Conservation (phyloP, 352 stramenopile species). For the Phytophthora ramorum region DNA sequence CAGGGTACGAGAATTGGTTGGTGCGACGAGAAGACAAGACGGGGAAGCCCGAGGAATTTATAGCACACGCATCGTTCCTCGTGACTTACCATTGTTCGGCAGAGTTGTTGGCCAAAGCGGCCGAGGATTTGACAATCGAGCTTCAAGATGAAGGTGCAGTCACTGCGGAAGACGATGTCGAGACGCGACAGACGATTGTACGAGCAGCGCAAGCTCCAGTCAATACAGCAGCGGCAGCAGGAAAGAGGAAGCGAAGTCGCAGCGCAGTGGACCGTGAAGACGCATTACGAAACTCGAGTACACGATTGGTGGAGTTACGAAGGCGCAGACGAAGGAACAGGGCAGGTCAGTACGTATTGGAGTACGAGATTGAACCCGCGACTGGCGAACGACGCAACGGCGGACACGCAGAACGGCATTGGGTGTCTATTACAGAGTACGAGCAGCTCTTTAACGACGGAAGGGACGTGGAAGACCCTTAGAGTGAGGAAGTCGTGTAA, state of each 20-base stretch:
- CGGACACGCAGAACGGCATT: background rate
- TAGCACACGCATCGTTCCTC: constrained; percentile 8
- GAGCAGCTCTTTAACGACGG: background rate
- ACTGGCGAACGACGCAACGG: background rate
- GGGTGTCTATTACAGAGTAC: background rate
- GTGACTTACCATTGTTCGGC: constrained; percentile 1
- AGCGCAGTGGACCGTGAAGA: background rate
- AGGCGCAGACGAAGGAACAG: background rate
- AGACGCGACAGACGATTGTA: background rate
- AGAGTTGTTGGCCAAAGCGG: background rate
- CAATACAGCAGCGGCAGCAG: background rate
- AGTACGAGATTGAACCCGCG: background rate
- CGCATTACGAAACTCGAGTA: background rate
- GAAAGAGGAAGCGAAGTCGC: background rate
- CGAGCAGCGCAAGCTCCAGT: background rate
- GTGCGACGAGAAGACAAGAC: constrained; percentile 1
- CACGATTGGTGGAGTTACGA: constrained; percentile 9
- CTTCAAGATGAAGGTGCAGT: constrained; percentile 1
- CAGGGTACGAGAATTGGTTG: constrained; percentile 1
- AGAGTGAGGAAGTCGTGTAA: constrained; percentile 14
- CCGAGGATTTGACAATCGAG: background rate
- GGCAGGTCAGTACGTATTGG: background rate
- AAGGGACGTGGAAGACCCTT: constrained; percentile 10
- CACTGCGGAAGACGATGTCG: background rate
- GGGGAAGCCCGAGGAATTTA: background rate